Evolutionary conservation across 441 rosid genomes (phyloP).

Genomic region (Arabidopsis lyrata): DNA sequence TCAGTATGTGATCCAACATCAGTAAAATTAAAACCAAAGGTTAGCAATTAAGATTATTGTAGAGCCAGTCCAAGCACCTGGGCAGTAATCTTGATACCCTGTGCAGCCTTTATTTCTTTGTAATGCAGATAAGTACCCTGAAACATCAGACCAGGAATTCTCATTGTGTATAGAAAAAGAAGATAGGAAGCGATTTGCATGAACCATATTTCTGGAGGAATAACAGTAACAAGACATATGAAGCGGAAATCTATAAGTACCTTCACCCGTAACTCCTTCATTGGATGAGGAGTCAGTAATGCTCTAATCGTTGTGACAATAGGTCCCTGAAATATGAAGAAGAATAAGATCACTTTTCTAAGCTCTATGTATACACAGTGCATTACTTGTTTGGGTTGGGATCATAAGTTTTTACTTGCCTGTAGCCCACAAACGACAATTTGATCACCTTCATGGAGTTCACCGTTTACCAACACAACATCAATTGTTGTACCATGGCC

Average conservation of each 20-base stretch:
- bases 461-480: constrained; percentile 92
- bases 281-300: constrained; percentile 92
- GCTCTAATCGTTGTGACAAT: constrained; percentile 89
- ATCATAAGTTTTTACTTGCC: constrained; percentile 57
- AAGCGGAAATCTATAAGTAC: constrained; percentile 46
- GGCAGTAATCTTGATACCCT: constrained; percentile 92
- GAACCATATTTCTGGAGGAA: constrained; percentile 25
- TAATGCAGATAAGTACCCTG: constrained; percentile 94
- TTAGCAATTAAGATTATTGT: constrained; percentile 11
- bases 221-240: constrained; percentile 23
- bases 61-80: constrained; percentile 60
- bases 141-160: constrained; percentile 44
- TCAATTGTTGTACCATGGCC: constrained; percentile 97
- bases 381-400: constrained; percentile 17
- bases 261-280: constrained; percentile 98
- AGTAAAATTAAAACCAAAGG: constrained; percentile 10
- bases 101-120: constrained; percentile 93
- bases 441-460: constrained; percentile 96
- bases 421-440: constrained; percentile 97
- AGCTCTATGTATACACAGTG: not conserved
- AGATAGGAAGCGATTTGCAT: not conserved
- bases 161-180: constrained; percentile 18
- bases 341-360: constrained; percentile 8
- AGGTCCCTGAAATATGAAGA: constrained; percentile 66
- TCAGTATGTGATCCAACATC: constrained; percentile 22